Percentiles rank a stretch among this genome's conserved stretches.
phyloP scores from a whole-genome alignment of 139 green algal genomes.

The Eudorina sp. region DNA sequence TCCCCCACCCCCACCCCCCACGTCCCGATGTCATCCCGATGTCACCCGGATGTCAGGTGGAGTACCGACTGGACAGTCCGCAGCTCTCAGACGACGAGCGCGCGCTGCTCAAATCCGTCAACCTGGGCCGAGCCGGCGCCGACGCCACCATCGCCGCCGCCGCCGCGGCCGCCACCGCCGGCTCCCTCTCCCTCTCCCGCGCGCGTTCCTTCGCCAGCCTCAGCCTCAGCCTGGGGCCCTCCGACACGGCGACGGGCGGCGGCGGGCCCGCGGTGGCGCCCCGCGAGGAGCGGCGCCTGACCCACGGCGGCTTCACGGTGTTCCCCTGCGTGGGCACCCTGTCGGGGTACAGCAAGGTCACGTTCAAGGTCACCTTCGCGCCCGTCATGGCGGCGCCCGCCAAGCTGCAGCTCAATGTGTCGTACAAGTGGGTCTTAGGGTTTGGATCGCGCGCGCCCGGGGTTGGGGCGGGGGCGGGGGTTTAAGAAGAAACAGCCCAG shows the following conservation, averaged over 20 bases:
- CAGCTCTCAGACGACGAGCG: constrained; percentile 40
- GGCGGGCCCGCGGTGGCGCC: not conserved
- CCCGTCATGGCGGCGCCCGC: constrained; percentile 26
- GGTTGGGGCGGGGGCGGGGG: too few relatives aligned
- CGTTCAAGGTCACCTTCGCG: constrained; percentile 58
- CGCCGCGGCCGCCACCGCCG: constrained; percentile 28
- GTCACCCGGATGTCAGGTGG: constrained; percentile 20
- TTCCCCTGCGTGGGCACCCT: constrained; percentile 48
- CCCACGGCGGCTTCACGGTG: constrained; percentile 53
- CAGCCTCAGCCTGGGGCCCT: too few relatives aligned
- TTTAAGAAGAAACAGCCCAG: too few relatives aligned
- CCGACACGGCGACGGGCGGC: not conserved
- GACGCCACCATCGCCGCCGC: constrained; percentile 31
- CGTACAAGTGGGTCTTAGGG: constrained; percentile 45
- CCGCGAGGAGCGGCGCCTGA: constrained; percentile 42
- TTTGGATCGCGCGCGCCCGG: too few relatives aligned
- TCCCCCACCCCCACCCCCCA: not conserved
- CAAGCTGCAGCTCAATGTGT: constrained; percentile 21
- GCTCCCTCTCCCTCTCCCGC: not conserved
- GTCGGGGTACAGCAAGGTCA: constrained; percentile 53
- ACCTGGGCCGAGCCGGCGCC: not conserved
- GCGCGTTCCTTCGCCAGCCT: constrained; percentile 28
- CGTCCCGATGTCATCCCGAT: too few relatives aligned
- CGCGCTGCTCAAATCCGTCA: constrained; percentile 16
- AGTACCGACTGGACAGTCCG: constrained; percentile 40